Evolutionary conservation across 371 early-diverging fungal genomes (phyloP), one percentile per base, ranked within the genome.

Genomic region (Mortierella polycephala): DNA sequence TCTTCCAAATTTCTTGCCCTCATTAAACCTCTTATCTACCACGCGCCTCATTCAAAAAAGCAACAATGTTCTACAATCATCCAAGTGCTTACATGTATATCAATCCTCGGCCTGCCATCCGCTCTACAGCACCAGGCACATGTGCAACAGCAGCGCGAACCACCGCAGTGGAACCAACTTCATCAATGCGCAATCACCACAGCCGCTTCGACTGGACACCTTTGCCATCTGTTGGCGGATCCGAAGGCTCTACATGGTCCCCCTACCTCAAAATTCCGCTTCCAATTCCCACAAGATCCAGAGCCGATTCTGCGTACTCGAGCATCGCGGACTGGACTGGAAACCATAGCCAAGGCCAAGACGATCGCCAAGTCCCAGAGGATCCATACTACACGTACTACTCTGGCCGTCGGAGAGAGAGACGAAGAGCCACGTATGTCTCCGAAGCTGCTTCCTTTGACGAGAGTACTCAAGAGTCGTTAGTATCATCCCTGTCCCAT

Each of bases 181-280:
- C 30, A 30, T 30, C 4, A 30, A 4, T 30, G 4, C 30, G 30
- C 11, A 54, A 37, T 41, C 47, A 37, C 54, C 40, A 39, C 39
- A 21, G 5, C 50, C 46, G 21, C 14, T 3, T 16, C 51, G 2
- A 42, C 18, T 56, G 55, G 52, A 51, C 59, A 58, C 65, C 65
- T 37, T 37, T 57, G 23, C 64, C 61, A 7, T 64, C 42, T 40
- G 65, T 68, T 16, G 74, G 74, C n/a, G 74, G 64, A 23, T 68
- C 69, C 3, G 69, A 74, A 47, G 74, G 74, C 12, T 41, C 69
- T 5, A 57, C 63, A 7, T 74, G 74, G 74, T 69, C 74, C 7
- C 61, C 74, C 20, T 61, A 57, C 46, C 52, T 64, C 42, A 67
- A 62, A 14, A 7, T 61, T 0, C 39, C 71, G 0, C 16, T 12